phyloP scores from a whole-genome alignment of 2,329 filamentous ascomycete species.

The Nothopassalora personata region DNA sequence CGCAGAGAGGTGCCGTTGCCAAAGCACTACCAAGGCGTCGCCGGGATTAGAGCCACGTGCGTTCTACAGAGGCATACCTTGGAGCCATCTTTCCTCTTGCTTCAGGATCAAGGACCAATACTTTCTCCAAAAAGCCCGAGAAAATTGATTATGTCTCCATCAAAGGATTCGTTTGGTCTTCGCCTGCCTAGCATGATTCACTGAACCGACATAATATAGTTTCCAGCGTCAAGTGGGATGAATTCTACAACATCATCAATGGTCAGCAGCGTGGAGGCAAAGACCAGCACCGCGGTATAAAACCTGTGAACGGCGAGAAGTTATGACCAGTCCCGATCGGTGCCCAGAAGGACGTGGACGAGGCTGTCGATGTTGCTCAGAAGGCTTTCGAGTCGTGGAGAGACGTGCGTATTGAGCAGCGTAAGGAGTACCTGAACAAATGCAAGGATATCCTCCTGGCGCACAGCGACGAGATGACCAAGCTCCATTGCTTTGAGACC shows the following conservation, averaged over 20 bases:
- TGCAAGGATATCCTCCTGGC: slow-evolving; percentile 30
- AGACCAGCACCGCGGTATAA: slow-evolving; percentile 31
- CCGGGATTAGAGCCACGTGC: background rate
- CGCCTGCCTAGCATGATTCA: background rate
- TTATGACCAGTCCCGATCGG: slow-evolving; percentile 36
- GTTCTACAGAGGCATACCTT: background rate
- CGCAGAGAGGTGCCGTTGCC: background rate
- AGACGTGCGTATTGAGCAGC: slow-evolving; percentile 30
- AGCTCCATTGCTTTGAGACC: slow-evolving; percentile 34
- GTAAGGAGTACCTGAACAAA: slow-evolving; percentile 34
- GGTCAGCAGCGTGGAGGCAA: slow-evolving; percentile 32
- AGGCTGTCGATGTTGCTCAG: slow-evolving; percentile 32
- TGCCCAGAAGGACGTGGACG: slow-evolving; percentile 35
- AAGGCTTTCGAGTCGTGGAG: slow-evolving; percentile 36
- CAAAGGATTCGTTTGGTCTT: background rate
- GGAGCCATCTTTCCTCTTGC: background rate
- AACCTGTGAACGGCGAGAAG: slow-evolving; percentile 35
- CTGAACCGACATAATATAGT: slow-evolving; percentile 13
- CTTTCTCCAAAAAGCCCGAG: background rate
- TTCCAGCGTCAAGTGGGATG: slow-evolving; percentile 33
- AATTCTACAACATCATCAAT: slow-evolving; percentile 38
- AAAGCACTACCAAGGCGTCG: background rate
- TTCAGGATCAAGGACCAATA: background rate
- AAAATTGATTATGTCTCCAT: slow-evolving; percentile 4
- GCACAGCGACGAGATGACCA: slow-evolving; percentile 34